phyloP scores from a whole-genome alignment of 148 eudicot species.

The Limonium bicolor region DNA sequence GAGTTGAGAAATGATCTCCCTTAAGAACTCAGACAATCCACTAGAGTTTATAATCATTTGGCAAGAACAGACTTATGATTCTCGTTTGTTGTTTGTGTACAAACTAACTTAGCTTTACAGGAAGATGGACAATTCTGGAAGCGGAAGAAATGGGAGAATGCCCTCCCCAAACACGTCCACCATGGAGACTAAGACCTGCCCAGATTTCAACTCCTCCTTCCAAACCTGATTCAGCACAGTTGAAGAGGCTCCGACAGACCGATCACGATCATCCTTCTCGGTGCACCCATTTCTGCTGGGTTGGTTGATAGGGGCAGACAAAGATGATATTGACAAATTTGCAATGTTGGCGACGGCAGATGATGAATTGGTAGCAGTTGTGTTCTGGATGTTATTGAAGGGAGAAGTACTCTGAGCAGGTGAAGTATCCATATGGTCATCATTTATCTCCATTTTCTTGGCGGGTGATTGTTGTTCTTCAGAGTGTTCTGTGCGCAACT shows the following conservation, averaged over 20 bases:
- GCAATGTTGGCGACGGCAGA: slow-evolving; percentile 5
- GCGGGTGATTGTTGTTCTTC: slow-evolving; percentile 34
- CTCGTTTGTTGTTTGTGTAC: too few species aligned
- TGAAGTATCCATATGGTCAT: slow-evolving; percentile 16
- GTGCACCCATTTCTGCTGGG: slow-evolving; percentile 2
- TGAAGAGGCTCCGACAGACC: slow-evolving; percentile 19
- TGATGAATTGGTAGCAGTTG: neutral
- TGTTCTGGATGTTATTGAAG: slow-evolving; percentile 12
- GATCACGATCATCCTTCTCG: slow-evolving; percentile 9
- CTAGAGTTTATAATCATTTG: too few species aligned
- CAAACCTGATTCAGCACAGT: slow-evolving; percentile 42
- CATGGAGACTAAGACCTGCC: slow-evolving; percentile 34
- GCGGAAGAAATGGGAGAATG: slow-evolving; percentile 44
- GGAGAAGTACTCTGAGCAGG: slow-evolving; percentile 19
- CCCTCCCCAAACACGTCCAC: slow-evolving; percentile 48
- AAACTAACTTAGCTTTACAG: too few species aligned
- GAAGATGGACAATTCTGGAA: slow-evolving; percentile 45
- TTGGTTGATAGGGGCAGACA: slow-evolving; percentile 2
- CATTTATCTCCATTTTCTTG: slow-evolving; percentile 33
- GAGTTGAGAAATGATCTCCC: too few species aligned
- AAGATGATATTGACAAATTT: slow-evolving; percentile 17
- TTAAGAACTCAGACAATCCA: too few species aligned
- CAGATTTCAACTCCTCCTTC: slow-evolving; percentile 62
- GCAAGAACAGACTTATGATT: too few species aligned
- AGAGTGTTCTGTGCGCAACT: slow-evolving; percentile 15